Evolutionary conservation across 306 rosid genomes (phyloP), one percentile per base, ranked within the genome.

Genomic region (Castanea crenata): DNA sequence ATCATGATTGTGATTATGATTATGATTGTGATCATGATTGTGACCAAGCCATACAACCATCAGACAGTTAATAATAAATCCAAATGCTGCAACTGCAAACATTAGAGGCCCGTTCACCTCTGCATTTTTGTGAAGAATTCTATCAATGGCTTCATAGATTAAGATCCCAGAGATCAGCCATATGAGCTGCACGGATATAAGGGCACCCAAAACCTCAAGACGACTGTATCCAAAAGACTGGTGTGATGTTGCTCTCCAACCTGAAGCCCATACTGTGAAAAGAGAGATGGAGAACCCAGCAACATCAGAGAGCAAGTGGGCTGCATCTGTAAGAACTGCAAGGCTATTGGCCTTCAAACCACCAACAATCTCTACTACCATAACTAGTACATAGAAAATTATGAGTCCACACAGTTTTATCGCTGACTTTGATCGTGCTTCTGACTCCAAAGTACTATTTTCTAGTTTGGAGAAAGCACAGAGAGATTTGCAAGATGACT

Each of bases 41-140:
- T 91, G 99, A 76, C 98, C 98, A 65, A 96, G 91, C 99, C 96
- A 93, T 41, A 85, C 4, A 63, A 91, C 98, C 99, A 93, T 93
- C 79, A 90, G 62, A 7, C 83, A 78, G 83, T 96, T 96, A 76
- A 93, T 83, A 34, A 87, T 61, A 78, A 90, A 93, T 16, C 99
- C 99, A 78, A 96, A 85, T 74, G 96, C 89, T 69, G 98, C 94
- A 82, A 93, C 85, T 56, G 81, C 89, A 79, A 91, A 90, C 98
- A 96, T 96, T 79, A 96, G 93, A 75, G 51, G 55, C 62, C 99
- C 99, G 29, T 96, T 79, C 79, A 93, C 94, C 78, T 27, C 73
- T 62, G 71, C 87, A 4, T 63, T 81, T 62, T 6, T 74, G 34
- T 78, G 62, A 73, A 90, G 71, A 74, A 93, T 81, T 84, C 94